These are phyloP conservation scores for Nicotiana rustica DNA, from an alignment of 305 asterid species.

Conservation along the genomic window DNA sequence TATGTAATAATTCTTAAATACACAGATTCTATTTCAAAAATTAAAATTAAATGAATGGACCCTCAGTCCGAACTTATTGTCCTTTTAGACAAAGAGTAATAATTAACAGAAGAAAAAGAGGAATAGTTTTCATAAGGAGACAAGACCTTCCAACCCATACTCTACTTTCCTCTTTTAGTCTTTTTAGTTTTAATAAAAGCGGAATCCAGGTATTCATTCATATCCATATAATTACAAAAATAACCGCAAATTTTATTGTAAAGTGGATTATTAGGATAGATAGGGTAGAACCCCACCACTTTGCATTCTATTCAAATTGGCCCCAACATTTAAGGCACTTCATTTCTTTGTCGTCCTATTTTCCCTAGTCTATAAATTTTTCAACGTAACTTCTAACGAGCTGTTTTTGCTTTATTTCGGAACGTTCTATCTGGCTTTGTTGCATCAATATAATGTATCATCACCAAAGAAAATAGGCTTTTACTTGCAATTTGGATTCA, in stretches of 20 bases:
- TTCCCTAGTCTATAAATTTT: not conserved
- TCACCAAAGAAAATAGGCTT: no score
- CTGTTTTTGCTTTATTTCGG: not conserved
- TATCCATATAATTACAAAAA: not conserved
- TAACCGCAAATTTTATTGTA: not conserved
- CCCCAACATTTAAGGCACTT: slow-evolving; percentile 26
- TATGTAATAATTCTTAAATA: not conserved
- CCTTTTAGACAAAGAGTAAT: not conserved
- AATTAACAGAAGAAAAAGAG: not conserved
- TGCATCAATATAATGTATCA: not conserved
- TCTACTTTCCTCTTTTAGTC: not conserved
- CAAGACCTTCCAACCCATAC: slow-evolving; percentile 8
- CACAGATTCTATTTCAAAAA: not conserved
- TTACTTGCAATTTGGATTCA: not conserved
- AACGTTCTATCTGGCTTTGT: not conserved
- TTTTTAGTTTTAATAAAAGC: not conserved
- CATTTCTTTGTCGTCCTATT: not conserved
- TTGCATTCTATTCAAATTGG: slow-evolving; percentile 27
- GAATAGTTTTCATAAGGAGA: slow-evolving; percentile 21
- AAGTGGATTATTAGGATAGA: slow-evolving; percentile 29
- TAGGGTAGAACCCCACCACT: not conserved
- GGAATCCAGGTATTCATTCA: not conserved
- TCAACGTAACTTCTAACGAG: not conserved
- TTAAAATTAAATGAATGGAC: not conserved
- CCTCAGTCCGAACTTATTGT: not conserved